Evolutionary conservation across 345 rosid species (phyloP).

Genomic region (Mercurialis annua): DNA sequence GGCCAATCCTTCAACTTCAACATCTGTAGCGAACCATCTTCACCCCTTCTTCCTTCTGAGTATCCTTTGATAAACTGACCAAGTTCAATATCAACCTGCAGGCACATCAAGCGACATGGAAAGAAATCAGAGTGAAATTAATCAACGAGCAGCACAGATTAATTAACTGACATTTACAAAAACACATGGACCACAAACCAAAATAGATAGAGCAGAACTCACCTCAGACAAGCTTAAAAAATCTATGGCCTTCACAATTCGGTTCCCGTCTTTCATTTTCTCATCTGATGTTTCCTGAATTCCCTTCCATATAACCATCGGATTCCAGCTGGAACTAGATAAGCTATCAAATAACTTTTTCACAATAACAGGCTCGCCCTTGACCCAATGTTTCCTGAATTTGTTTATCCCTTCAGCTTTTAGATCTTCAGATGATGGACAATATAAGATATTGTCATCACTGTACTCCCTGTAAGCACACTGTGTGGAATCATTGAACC

Average conservation of each 20-base stretch:
- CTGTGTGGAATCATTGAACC: slow-evolving; percentile 35
- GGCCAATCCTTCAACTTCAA: slow-evolving; percentile 97
- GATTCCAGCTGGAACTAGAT: slow-evolving; percentile 74
- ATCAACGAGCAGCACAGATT: slow-evolving; percentile 6
- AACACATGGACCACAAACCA: slow-evolving; percentile 8
- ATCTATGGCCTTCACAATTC: slow-evolving; percentile 68
- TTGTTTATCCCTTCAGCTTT: slow-evolving; percentile 51
- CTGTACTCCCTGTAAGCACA: slow-evolving; percentile 56
- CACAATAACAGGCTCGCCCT: slow-evolving; percentile 69
- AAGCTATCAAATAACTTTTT: slow-evolving; percentile 61
- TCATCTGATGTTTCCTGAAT: slow-evolving; percentile 70
- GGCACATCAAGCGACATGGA: slow-evolving; percentile 17
- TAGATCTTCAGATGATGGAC: slow-evolving; percentile 51
- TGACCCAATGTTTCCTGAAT: slow-evolving; percentile 77
- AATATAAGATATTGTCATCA: slow-evolving; percentile 58
- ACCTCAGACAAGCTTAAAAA: slow-evolving; percentile 84
- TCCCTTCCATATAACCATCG: slow-evolving; percentile 66
- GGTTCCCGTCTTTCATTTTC: slow-evolving; percentile 56
- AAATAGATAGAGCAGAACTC: slow-evolving; percentile 15
- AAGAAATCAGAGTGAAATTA: slow-evolving; percentile 14
- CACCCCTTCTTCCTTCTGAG: slow-evolving; percentile 48
- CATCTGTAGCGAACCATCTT: slow-evolving; percentile 48
- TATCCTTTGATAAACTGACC: slow-evolving; percentile 69
- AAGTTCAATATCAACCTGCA: slow-evolving; percentile 74
- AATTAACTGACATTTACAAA: not conserved